Evolutionary conservation across 805 yeast species (phyloP).

Genomic region (Barnettozyma wickerhamii): DNA sequence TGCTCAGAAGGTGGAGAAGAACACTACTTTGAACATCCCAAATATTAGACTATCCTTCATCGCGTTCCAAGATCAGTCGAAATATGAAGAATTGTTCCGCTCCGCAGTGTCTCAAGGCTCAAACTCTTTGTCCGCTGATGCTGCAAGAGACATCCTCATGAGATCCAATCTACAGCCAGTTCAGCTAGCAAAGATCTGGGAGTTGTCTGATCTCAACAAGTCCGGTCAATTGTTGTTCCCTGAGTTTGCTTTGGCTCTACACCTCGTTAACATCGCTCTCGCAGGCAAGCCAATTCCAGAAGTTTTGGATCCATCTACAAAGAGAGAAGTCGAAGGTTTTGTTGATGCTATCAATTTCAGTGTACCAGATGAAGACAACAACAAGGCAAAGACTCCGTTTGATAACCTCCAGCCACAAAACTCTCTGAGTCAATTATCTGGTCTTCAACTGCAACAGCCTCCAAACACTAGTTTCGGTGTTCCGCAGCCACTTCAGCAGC

Average conservation of each 20-base stretch:
- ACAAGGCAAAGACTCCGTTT: constrained; percentile 34
- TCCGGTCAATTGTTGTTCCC: constrained; percentile 87
- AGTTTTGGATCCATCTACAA: constrained; percentile 64
- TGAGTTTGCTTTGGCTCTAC: constrained; percentile 89
- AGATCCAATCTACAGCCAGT: constrained; percentile 74
- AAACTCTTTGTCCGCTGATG: constrained; percentile 54
- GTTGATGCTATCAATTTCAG: constrained; percentile 84
- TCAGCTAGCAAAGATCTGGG: constrained; percentile 84
- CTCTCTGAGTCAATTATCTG: constrained; percentile 28
- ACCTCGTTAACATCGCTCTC: constrained; percentile 72
- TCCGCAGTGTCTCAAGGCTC: constrained; percentile 60
- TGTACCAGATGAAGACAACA: constrained; percentile 50
- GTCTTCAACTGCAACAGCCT: constrained; percentile 29
- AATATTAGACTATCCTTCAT: constrained; percentile 78
- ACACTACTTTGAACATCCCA: constrained; percentile 62
- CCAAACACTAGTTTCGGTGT: constrained; percentile 18
- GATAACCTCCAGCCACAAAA: constrained; percentile 34
- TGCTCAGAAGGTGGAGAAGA: constrained; percentile 35
- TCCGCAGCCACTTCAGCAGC: constrained; percentile 26
- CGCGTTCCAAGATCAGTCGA: constrained; percentile 78
- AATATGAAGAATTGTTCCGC: constrained; percentile 80
- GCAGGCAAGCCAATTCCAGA: constrained; percentile 77
- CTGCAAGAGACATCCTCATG: constrained; percentile 75
- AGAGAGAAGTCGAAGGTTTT: constrained; percentile 82
- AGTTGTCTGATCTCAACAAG: constrained; percentile 80